Conservation (phyloP, 2,329 filamentous ascomycete genomes). For the Exophiala aquamarina region DNA sequence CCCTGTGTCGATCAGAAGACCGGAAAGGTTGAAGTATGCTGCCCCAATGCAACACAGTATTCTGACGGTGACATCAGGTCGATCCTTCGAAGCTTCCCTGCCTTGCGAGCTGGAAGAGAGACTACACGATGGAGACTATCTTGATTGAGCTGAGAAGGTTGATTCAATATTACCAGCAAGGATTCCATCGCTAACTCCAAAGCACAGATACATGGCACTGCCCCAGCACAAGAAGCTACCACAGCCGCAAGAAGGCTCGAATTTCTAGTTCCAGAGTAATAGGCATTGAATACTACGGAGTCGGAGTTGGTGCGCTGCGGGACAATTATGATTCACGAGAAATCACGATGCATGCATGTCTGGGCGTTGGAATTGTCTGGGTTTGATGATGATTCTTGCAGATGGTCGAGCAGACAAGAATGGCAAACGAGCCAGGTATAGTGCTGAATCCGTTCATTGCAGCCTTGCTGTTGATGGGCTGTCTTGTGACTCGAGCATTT, state of each 20-base stretch:
- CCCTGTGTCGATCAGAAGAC: conserved; percentile 82
- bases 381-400: neutral
- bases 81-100: conserved; percentile 82
- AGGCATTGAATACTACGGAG: conserved; percentile 20
- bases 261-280: conserved; percentile 39
- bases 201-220: conserved; percentile 84
- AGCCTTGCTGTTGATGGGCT: too few species aligned
- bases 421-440: too few species aligned
- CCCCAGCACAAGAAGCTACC: conserved; percentile 91
- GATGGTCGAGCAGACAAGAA: too few species aligned
- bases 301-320: conserved; percentile 12
- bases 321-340: conserved; percentile 18
- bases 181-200: neutral
- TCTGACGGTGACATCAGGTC: conserved; percentile 53
- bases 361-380: neutral
- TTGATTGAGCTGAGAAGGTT: conserved; percentile 81
- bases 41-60: neutral
- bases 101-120: conserved; percentile 84
- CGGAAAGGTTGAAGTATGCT: conserved; percentile 60
- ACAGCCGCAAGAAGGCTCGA: conserved; percentile 85
- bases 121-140: conserved; percentile 93
- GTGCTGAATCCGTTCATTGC: too few species aligned
- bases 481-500: too few species aligned
- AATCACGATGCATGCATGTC: conserved; percentile 15
- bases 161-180: conserved; percentile 29